These are phyloP conservation scores for Pythium phragmitis DNA, from an alignment of 352 stramenopile genomes.

Conservation along the genomic window DNA sequence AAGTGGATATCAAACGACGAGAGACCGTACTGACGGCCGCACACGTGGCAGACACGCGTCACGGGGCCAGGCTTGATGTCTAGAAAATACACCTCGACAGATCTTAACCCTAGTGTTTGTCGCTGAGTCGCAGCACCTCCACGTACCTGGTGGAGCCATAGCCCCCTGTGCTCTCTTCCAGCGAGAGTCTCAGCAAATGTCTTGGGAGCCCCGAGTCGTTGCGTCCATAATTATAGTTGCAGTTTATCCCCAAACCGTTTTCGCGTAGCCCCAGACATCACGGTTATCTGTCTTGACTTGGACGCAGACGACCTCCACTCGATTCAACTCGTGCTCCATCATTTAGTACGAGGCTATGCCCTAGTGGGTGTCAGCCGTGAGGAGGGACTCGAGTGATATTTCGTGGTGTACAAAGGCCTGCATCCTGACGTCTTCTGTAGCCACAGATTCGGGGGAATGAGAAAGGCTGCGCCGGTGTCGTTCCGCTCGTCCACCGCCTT, in stretches of 20 bases:
- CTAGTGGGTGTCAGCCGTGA: constrained; percentile 70
- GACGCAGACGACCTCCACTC: constrained; percentile 27
- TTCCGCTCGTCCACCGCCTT: constrained; percentile 47
- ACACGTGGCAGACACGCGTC: constrained; percentile 79
- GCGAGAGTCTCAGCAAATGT: not conserved
- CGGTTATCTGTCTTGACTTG: too few species aligned
- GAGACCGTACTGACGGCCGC: constrained; percentile 71
- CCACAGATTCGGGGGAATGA: constrained; percentile 8
- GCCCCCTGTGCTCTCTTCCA: not conserved
- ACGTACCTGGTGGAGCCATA: constrained; percentile 15
- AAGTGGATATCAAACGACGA: constrained; percentile 85
- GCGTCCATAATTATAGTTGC: not conserved
- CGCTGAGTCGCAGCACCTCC: not conserved
- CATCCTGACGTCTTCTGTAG: too few species aligned
- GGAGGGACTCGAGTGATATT: constrained; percentile 67
- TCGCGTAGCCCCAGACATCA: too few species aligned
- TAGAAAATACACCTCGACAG: constrained; percentile 3
- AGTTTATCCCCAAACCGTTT: too few species aligned
- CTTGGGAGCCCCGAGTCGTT: not conserved
- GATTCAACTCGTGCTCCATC: constrained; percentile 33
- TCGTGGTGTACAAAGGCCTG: constrained; percentile 12
- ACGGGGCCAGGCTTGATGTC: constrained; percentile 48
- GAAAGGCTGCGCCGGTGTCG: constrained; percentile 42
- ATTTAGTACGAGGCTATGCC: constrained; percentile 9
- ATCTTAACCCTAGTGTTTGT: not conserved